Percentiles rank a stretch among this genome's conserved stretches.
Conservation (phyloP, 2,329 filamentous ascomycete species). For the Penicillium sclerotigenum region DNA sequence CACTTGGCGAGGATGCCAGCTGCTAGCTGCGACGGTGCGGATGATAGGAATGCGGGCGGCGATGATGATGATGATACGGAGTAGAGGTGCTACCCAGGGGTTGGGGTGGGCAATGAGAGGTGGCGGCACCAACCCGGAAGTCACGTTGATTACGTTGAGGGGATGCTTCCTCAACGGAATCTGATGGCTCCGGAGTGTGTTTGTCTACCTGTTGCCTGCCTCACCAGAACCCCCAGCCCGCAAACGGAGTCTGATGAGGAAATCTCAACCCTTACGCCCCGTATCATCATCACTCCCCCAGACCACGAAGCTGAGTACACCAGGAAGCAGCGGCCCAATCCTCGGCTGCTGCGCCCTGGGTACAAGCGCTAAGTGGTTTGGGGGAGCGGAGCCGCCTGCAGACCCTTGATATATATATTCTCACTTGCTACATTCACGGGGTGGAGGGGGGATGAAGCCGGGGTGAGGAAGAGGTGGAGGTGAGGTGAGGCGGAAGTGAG, state of each 20-base stretch:
- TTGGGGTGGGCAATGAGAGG: neutral
- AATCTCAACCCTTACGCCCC: neutral
- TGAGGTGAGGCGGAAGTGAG: neutral
- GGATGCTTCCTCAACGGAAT: no score
- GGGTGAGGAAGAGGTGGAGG: neutral
- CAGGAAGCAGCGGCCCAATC: neutral
- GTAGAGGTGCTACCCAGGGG: neutral
- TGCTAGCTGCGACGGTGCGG: no score
- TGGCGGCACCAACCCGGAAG: no score
- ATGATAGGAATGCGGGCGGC: neutral
- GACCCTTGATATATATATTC: neutral
- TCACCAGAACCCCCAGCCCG: neutral
- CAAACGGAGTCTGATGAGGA: neutral
- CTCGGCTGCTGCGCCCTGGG: neutral
- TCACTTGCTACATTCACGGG: neutral
- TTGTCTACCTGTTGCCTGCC: neutral
- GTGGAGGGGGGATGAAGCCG: neutral
- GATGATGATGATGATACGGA: neutral
- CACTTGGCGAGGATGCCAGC: neutral
- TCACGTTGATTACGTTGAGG: no score
- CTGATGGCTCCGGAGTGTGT: neutral
- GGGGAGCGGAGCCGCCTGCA: neutral
- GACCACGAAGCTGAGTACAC: neutral
- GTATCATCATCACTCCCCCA: neutral
- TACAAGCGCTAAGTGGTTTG: neutral